Base-by-base conservation (phyloP, 352 stramenopile species). In the Phytophthora meadii region DNA sequence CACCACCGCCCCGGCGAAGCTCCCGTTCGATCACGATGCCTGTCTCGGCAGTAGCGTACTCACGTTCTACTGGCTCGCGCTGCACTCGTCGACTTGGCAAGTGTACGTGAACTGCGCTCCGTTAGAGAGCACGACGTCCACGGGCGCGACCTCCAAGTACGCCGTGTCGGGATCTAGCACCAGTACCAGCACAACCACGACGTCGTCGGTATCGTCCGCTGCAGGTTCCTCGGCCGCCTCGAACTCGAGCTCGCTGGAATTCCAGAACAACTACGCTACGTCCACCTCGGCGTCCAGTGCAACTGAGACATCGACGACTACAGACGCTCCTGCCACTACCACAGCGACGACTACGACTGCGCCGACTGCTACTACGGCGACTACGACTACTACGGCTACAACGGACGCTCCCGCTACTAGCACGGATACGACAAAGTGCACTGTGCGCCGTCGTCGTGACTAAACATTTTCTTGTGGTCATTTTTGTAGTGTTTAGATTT, bases 31-130 rank as follows among this genome's bases (percentile, higher is more conserved):
- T 9, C 68, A 74, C 45, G 51, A 54, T 32, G 67, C 70, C n/a
- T 84, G 72, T 50, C 0, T 59, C 55, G 12, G 57, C 9, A 61
- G 5, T 8, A 64, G 55, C 34, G 56, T 70, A 56, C 60, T 84
- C 11, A 72, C 59, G 27, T 71, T 65, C 17, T 75, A 77, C 57
- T 83, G 77, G 77, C 61, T 86, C 17, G 72, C 74, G 1, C 42
- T 86, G 59, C 77, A 86, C 57, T 47, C 66, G 30, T 59, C 63
- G 5, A 59, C 61, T 7, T 86, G 77, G 74, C 77, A 86, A 49
- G 51, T 82, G 8, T 86, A 86, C 54, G 79, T 64, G 1, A 81
- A 82, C 58, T 84, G 72, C 45, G 68, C 72, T 2, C 54, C 67
- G 22, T 25, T 77, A 5, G 54, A 65, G 50, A 61, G 32, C 28